These are phyloP conservation scores for Ampelocalamus luodianensis DNA, from an alignment of 176 grass and related monocot genomes.

Conservation along the genomic window DNA sequence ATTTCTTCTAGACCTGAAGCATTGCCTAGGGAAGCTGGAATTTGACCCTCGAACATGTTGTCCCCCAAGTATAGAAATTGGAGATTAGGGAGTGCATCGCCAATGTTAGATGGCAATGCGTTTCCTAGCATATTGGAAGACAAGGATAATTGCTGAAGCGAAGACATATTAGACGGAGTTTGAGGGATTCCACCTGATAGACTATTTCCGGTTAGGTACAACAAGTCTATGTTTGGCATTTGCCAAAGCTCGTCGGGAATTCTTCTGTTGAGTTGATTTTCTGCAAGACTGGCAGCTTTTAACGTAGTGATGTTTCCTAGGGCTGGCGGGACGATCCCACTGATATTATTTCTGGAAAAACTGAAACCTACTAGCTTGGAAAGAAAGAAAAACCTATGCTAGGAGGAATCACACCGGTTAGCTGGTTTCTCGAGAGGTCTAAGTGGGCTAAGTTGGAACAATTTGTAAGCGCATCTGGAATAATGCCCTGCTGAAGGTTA, in stretches of 20 bases:
- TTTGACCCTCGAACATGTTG: slow-evolving; percentile 23
- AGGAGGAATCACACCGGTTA: slow-evolving; percentile 29
- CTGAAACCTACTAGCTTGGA: neutral
- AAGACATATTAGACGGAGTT: neutral
- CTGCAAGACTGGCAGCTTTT: neutral
- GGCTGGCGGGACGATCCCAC: slow-evolving; percentile 30
- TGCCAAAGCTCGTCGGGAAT: neutral
- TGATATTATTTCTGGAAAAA: slow-evolving; percentile 14
- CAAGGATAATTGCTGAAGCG: neutral
- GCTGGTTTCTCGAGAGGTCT: neutral
- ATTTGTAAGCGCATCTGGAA: neutral
- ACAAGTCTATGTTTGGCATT: fast-evolving
- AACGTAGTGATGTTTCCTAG: neutral
- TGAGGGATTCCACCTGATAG: neutral
- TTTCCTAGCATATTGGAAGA: neutral
- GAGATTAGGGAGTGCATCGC: slow-evolving; percentile 31
- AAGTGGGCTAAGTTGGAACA: neutral
- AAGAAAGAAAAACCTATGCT: slow-evolving; percentile 10
- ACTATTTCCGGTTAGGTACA: neutral
- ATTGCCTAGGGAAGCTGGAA: slow-evolving; percentile 46
- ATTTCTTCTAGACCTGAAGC: neutral
- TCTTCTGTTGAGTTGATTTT: neutral
- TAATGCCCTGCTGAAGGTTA: neutral
- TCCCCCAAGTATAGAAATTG: neutral
- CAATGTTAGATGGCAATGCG: slow-evolving; percentile 24